Base-by-base conservation (phyloP, 2,329 filamentous ascomycete genomes). In the Parastagonospora nodorum region DNA sequence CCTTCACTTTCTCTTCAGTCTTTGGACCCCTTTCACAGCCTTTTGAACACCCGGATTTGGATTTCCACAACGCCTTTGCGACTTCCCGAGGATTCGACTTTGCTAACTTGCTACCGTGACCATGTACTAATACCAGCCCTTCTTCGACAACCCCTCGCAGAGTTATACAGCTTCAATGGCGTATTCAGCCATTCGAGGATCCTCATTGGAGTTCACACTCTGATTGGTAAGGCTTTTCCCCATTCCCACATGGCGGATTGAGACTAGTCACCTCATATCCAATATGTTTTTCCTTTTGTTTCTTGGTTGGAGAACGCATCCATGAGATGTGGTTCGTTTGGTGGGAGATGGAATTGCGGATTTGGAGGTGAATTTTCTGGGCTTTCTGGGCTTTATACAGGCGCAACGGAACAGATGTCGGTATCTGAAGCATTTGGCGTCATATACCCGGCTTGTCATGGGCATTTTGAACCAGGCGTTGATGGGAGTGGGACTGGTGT, bases 391-490 rank as follows among this genome's bases (percentile, higher is more conserved):
- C 7, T 5, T 38, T 5, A 12, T 16, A 19, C 24, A 39, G 37
- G 37, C 19, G 37, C 19, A 28, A 12, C 8, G 19, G 19, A 39
- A n/a, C 37, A 39, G 16, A 24, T 24, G 24, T 39, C 11, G 11
- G 12, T 19, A 16, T 39, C 11, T 19, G 12, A 16, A 16, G 37
- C 37, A 39, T 39, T 12, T 31, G 36, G 44, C 44, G 44, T 48
- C 37, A 28, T 28, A 48, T 48, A 48, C 45, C 45, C 45, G 30
- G 16, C 24, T 33, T 12, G 33, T 19, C 29, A 33, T 24, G 40
- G 14, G 24, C 28, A 14, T 32, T 32, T 33, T 9, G 9, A 24
- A 19, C 6, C 35, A 14, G 43, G 43, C 33, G 35, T 45, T 39
- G 6, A 39, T 29, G 43, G 14, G 30, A 12, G 37, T 10, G 9